Base-by-base conservation (phyloP, 306 rosid species). In the Begonia loranthoides region DNA sequence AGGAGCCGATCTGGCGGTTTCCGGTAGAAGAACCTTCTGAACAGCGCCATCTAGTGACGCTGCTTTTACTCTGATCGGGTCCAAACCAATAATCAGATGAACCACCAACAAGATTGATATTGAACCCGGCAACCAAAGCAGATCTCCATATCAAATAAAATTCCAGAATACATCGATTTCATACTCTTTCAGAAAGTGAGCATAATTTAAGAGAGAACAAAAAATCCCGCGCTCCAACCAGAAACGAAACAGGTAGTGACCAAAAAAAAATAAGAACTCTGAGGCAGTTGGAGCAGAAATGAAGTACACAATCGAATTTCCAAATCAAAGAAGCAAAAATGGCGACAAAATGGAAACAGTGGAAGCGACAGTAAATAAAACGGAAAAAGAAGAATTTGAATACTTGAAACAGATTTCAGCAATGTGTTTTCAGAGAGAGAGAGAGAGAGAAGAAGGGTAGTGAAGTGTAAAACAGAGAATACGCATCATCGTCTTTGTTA, bases 31-130 rank as follows among this genome's bases (percentile, higher is more conserved):
- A 90, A 74, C 54, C 90, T 73, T 70, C 96, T 76, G 79, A 90
- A 90, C 94, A 90, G 99, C 95, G 95, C 95, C 99, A 90, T 90
- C 53, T 6, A 76, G 75, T 69, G 94, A 92, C 99, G 99, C 99
- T 86, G 95, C 78, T 90, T 67, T 86, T 72, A 64, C 81, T 69
- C 66, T 57, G 84, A 75, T 73, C 73, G 67, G 83, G 79, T 82
- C 95, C 95, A 90, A 83, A 76, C 73, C 86, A 80, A 59, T 62
- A 51, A 69, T 67, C 66, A 28, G 53, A 69, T 58, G 33, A 48
- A 76, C 51, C 77, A 58, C 63, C 65, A n/a, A 33, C 13, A 58
- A 54, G 77, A 74, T 73, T 69, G 68, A 63, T 56, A 51, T 45
- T 44, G 66, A 53, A 48, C 54, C 1, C 9, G 36, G 6, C 43